These are phyloP conservation scores for Suillus fuscotomentosus DNA, from an alignment of 768 basidiomycete species.

Conservation along the genomic window DNA sequence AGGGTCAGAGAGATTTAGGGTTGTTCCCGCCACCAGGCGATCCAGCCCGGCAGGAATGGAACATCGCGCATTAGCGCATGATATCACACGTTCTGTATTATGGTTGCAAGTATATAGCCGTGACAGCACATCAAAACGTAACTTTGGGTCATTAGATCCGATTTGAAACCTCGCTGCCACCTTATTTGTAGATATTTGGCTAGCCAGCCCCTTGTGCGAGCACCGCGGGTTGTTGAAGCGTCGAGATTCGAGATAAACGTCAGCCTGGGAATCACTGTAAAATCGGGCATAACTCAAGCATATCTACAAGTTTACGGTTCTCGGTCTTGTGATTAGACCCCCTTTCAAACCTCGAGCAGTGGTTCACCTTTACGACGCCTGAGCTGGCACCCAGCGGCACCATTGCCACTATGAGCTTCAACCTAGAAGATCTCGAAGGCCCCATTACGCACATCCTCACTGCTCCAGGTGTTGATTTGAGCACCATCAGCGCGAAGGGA, in stretches of 20 bases:
- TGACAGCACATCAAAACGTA: background rate
- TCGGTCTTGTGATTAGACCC: background rate
- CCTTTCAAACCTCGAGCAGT: background rate
- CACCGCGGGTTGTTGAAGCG: background rate
- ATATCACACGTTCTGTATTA: background rate
- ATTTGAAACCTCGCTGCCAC: background rate
- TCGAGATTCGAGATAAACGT: slow-evolving; percentile 2
- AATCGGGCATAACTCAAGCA: background rate
- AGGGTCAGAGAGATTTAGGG: slow-evolving; percentile 38
- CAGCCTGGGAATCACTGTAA: slow-evolving; percentile 3
- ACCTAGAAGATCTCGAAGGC: slow-evolving; percentile 54
- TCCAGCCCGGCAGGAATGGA: slow-evolving; percentile 66
- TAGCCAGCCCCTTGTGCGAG: background rate
- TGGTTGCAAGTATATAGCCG: background rate
- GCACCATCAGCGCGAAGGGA: slow-evolving; percentile 83
- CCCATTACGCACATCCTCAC: slow-evolving; percentile 68
- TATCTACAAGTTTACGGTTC: background rate
- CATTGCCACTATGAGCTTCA: slow-evolving; percentile 43
- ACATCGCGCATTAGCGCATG: slow-evolving; percentile 47
- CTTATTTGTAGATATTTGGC: background rate
- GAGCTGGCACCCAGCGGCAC: slow-evolving; percentile 1
- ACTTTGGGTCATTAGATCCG: background rate
- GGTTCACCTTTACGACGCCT: background rate
- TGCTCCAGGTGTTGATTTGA: slow-evolving; percentile 74
- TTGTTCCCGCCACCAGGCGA: slow-evolving; percentile 64